phyloP scores from a whole-genome alignment of 2,329 filamentous ascomycete genomes.

The Ophiognomonia clavigignenti-juglandacearum region DNA sequence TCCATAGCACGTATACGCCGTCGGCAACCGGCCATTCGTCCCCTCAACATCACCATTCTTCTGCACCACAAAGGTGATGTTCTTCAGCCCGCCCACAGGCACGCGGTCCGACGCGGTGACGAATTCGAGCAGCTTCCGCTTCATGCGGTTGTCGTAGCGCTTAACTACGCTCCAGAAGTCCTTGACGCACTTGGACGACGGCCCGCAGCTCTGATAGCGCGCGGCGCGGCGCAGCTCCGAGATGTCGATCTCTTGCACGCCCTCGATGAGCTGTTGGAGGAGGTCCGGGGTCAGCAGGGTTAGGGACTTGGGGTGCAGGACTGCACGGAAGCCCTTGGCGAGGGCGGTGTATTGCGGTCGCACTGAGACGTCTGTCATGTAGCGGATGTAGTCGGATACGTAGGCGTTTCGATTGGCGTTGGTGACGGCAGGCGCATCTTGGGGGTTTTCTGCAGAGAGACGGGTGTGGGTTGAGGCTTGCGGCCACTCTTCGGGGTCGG shows the following conservation, averaged over 20 bases:
- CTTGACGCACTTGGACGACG: constrained; percentile 62
- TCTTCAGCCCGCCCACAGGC: constrained; percentile 78
- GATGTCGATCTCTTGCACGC: constrained; percentile 75
- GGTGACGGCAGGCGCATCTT: constrained; percentile 70
- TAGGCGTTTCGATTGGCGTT: constrained; percentile 73
- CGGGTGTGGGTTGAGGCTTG: constrained; percentile 34
- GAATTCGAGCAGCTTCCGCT: constrained; percentile 78
- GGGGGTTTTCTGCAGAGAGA: constrained; percentile 32
- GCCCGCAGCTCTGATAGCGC: constrained; percentile 77
- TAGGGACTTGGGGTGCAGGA: constrained; percentile 66
- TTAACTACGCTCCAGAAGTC: constrained; percentile 84
- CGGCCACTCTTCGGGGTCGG: constrained; percentile 41
- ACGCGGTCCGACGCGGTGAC: constrained; percentile 90
- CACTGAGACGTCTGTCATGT: constrained; percentile 75
- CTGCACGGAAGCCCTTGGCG: constrained; percentile 71
- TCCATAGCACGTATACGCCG: constrained; percentile 89
- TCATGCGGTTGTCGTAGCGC: constrained; percentile 62
- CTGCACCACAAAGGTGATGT: constrained; percentile 79
- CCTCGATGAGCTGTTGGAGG: constrained; percentile 78
- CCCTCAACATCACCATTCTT: constrained; percentile 63
- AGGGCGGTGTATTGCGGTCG: constrained; percentile 76
- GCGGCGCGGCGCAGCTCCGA: constrained; percentile 64
- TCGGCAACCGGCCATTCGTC: constrained; percentile 61
- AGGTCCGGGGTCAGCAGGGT: constrained; percentile 65
- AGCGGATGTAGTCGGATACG: constrained; percentile 78